Evolutionary conservation across 148 eudicot species (phyloP), one percentile per base, ranked within the genome.

Genomic region (Bassia scoparia): DNA sequence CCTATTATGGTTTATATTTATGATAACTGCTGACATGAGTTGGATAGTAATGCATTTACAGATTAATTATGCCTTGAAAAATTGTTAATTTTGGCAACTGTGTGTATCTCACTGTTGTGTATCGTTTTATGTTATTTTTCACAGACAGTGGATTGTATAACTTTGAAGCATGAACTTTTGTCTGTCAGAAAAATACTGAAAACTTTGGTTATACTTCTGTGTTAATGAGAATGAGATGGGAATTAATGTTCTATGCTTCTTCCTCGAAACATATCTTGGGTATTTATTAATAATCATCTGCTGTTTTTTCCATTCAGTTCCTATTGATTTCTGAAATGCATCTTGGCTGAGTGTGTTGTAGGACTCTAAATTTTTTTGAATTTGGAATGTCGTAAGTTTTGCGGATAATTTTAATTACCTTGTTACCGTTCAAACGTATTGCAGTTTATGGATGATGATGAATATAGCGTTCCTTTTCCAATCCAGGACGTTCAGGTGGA

Each of bases 391-490:
- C n/a, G 63, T 48, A 67, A 20, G 26, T 49, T 24, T 60, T 54
- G 52, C n/a, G n/a, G 59, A n/a, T 49, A 63, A 54, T 79, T 53
- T n/a, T n/a, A n/a, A 65, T 65, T 59, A 63, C 21, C 67, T 74
- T 41, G 56, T 27, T 15, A 53, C 69, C 23, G 61, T 23, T 43
- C 21, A 30, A 48, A 29, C 53, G 48, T 31, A 14, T 21, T 65
- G 24, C 38, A 60, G 72, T 82, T 80, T 79, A 84, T 80, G 87
- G 84, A 73, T 50, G 61, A 69, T 76, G 80, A 85, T 81, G 82
- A 80, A 83, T 60, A n/a, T n/a, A n/a, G n/a, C n/a, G n/a, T n/a
- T n/a, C n/a, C n/a, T n/a, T n/a, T n/a, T n/a, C n/a, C n/a, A n/a
- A n/a, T n/a, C n/a, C n/a, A n/a, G n/a, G n/a, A n/a, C n/a, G n/a